phyloP scores from a whole-genome alignment of 345 rosid species.

The Xanthoceras sorbifolium region DNA sequence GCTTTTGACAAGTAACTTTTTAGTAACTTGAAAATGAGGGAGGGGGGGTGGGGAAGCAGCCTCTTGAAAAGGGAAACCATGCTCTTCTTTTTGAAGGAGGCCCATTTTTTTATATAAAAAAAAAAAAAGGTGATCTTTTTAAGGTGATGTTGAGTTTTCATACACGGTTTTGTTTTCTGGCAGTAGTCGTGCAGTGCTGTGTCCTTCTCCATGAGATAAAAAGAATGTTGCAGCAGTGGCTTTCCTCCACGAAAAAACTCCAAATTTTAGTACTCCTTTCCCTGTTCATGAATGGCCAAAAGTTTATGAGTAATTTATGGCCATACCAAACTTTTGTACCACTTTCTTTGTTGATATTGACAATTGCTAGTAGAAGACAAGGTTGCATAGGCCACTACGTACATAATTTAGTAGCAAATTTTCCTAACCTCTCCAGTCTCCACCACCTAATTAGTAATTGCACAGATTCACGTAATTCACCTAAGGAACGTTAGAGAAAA shows the following conservation, averaged over 20 bases:
- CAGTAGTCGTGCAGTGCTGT: neutral
- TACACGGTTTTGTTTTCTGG: constrained; percentile 1
- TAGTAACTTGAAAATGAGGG: neutral
- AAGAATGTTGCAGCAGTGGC: neutral
- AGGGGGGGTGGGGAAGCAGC: no score
- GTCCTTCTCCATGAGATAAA: constrained; percentile 15
- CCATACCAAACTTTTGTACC: neutral
- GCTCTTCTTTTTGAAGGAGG: neutral
- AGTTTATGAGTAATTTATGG: neutral
- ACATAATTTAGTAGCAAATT: no score
- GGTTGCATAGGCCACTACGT: no score
- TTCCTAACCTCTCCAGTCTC: no score
- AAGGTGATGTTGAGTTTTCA: constrained; percentile 26
- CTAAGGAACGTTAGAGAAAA: no score
- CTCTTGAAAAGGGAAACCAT: neutral
- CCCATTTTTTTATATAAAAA: no score
- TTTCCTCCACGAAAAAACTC: neutral
- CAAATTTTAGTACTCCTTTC: neutral
- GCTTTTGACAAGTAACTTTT: neutral
- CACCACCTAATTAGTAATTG: no score
- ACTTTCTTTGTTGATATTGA: neutral
- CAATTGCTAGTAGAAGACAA: neutral
- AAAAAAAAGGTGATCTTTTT: neutral
- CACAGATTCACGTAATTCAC: no score
- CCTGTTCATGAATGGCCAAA: neutral